Evolutionary conservation across 352 stramenopile genomes (phyloP).

Genomic region (Thraustochytrium sp.): DNA sequence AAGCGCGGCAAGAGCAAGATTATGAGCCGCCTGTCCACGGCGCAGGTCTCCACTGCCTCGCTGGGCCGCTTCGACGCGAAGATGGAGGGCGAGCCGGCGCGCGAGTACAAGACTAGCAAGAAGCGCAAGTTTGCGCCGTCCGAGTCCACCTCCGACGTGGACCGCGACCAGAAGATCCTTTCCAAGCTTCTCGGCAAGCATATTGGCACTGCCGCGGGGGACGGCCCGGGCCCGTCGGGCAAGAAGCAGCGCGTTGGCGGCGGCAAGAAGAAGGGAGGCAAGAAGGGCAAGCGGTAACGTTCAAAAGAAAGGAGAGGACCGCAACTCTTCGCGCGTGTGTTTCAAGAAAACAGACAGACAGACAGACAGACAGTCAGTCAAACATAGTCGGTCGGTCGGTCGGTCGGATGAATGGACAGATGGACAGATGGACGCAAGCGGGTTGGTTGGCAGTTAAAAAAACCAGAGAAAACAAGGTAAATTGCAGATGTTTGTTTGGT

Average conservation of each 20-base stretch:
- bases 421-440: too few species aligned
- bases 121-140: conserved; percentile 22
- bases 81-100: conserved; percentile 12
- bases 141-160: background rate
- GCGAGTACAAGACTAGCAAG: conserved; percentile 2
- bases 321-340: too few species aligned
- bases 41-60: conserved; percentile 46
- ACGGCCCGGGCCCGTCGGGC: background rate
- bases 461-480: too few species aligned
- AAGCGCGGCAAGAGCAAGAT: conserved; percentile 36
- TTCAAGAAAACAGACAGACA: too few species aligned
- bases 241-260: background rate
- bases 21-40: background rate
- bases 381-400: too few species aligned
- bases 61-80: conserved; percentile 40
- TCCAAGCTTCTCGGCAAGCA: background rate
- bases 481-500: too few species aligned
- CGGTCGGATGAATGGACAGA: too few species aligned
- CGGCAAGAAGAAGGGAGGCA: background rate
- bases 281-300: too few species aligned
- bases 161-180: conserved; percentile 34
- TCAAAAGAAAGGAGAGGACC: too few species aligned
- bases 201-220: background rate
- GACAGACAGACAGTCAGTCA: too few species aligned
- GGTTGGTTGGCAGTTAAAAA: too few species aligned